Percentiles rank a stretch among this genome's conserved stretches.
Evolutionary conservation across 2,329 filamentous ascomycete species (phyloP).

Genomic region (Raffaelea ambrosiae): DNA sequence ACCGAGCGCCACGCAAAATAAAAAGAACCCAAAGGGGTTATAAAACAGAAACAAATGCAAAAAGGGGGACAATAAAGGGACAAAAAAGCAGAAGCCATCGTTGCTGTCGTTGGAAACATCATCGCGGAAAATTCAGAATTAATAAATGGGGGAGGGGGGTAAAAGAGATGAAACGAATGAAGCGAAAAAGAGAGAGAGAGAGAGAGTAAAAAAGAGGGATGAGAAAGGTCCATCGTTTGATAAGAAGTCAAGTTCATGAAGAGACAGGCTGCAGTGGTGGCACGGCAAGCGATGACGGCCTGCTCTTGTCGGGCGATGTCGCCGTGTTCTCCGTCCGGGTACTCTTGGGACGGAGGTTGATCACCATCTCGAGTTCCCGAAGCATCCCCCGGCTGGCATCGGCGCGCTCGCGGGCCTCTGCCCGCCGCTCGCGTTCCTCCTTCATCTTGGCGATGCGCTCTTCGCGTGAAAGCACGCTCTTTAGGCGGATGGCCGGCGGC

Average conservation of each 20-base stretch:
- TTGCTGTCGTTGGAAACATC: constrained; percentile 3
- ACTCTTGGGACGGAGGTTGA: constrained; percentile 37
- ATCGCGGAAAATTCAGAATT: too few species aligned
- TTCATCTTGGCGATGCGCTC: constrained; percentile 82
- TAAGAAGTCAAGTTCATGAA: not conserved
- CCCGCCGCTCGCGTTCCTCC: constrained; percentile 72
- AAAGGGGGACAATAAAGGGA: not conserved
- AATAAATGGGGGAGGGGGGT: too few species aligned
- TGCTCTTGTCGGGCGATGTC: not conserved
- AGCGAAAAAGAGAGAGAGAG: not conserved
- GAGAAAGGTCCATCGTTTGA: too few species aligned
- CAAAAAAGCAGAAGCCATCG: not conserved
- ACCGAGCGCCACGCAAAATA: not conserved
- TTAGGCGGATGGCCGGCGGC: constrained; percentile 48
- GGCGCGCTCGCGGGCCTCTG: constrained; percentile 60
- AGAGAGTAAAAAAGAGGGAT: not conserved
- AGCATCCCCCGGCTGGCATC: constrained; percentile 87
- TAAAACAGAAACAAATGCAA: not conserved
- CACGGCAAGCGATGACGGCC: too few species aligned
- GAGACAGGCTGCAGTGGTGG: too few species aligned
- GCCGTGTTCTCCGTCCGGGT: not conserved
- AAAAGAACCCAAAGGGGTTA: not conserved
- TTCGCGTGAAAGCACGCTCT: constrained; percentile 68
- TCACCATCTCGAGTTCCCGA: constrained; percentile 84
- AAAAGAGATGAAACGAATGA: too few species aligned